Base-by-base conservation (phyloP, 352 stramenopile genomes). In the Pythium scleroteichum region DNA sequence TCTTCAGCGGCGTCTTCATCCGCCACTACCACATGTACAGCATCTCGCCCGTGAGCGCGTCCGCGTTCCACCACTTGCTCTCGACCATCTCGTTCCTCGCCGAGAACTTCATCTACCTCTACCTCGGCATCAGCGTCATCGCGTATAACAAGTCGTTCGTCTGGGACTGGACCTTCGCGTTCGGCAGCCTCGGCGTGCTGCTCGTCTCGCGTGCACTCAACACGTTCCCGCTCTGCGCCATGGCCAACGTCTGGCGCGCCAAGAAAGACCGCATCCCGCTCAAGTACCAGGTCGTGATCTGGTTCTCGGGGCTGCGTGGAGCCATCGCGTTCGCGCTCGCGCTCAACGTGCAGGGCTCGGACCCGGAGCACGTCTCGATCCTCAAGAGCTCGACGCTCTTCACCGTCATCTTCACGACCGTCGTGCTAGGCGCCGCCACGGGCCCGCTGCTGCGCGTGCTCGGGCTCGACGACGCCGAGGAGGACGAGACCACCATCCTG, bases 281-380 rank as follows among this genome's bases (percentile, higher is more conserved):
- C 26, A 72, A 38, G 33, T 87, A 90, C 63, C 87, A 88, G 77
- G 24, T 88, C 19, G 83, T 93, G 19, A 92, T 98, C 53, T 98
- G 89, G 88, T 98, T 98, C 64, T 88, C 88, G 3, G 94, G 94
- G 13, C 66, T 98, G 20, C 85, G 94, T 45, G 94, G 94, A 4
- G 93, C 94, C 20, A 95, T 98, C 45, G 91, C 93, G 0, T 98
- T 97, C 58, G 90, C 91, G 19, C 78, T 96, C 35, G 78, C 77
- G 24, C 71, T 92, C 12, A 94, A 94, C 45, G 78, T 90, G 9
- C 60, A 66, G 23, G 81, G 41, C 12, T 45, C 66, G 4, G 62
- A 61, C 44, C 12, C 24, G 16, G 35, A 67, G 35, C 77, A 87
- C 44, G 62, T 52, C 1, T 73, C 72, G 12, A 72, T 82, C n/a